A percentile compares a stretch with the other conserved stretches of the same genome.
phyloP scores from a whole-genome alignment of 2,329 filamentous ascomycete species.

The Leptographium flavum region DNA sequence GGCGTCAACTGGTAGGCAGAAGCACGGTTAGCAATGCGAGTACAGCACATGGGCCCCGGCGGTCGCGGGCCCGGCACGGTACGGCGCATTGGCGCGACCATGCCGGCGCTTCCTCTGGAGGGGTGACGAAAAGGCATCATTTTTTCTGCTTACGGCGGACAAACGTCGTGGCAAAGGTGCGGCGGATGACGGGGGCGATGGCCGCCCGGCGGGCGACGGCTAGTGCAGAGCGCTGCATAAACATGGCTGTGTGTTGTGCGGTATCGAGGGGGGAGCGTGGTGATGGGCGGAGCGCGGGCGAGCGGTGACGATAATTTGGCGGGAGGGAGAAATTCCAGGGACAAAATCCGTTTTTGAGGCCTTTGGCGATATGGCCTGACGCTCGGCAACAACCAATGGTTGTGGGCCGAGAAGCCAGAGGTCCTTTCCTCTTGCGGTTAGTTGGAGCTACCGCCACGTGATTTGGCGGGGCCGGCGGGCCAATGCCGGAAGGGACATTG shows the following conservation, averaged over 20 bases:
- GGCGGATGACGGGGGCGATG: slow-evolving; percentile 36
- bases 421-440: slow-evolving; percentile 9
- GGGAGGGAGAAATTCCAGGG: not conserved
- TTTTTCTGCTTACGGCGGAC: slow-evolving; percentile 51
- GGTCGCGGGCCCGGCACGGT: no score
- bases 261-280: slow-evolving; percentile 8
- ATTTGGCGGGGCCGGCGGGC: not conserved
- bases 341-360: slow-evolving; percentile 8
- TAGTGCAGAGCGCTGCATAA: slow-evolving; percentile 48
- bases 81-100: not conserved
- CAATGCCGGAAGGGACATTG: slow-evolving; percentile 3
- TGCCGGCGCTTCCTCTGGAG: not conserved
- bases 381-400: slow-evolving; percentile 5
- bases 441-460: slow-evolving; percentile 1
- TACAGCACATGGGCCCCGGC: no score
- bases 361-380: slow-evolving; percentile 14
- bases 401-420: slow-evolving; percentile 10
- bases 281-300: not conserved
- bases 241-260: slow-evolving; percentile 35
- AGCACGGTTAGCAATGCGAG: not conserved
- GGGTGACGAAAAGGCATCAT: no score
- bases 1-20: not conserved
- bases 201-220: slow-evolving; percentile 46
- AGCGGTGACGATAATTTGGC: slow-evolving; percentile 3
- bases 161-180: slow-evolving; percentile 45